These are phyloP conservation scores for Endocladia muricata DNA, from an alignment of 31 red algal species.

Conservation along the genomic window DNA sequence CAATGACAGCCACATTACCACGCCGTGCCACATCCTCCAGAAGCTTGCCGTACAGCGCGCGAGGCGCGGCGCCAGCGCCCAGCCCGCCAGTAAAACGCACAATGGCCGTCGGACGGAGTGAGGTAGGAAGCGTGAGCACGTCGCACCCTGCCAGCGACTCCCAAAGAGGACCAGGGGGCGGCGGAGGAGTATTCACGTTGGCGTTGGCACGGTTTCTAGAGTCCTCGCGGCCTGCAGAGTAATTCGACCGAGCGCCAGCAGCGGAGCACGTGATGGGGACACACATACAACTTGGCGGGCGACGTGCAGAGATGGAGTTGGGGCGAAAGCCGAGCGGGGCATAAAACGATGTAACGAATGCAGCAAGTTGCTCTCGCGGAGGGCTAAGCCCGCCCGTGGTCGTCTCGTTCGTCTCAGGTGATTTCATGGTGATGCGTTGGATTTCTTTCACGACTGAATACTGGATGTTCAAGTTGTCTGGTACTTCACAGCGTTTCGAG, in stretches of 20 bases:
- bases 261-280: not conserved
- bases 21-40: constrained; percentile 14
- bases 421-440: too few relatives aligned
- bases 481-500: too few relatives aligned
- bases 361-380: too few relatives aligned
- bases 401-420: too few relatives aligned
- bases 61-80: constrained; percentile 19
- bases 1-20: constrained; percentile 27
- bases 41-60: constrained; percentile 25
- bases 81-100: constrained; percentile 35
- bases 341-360: too few relatives aligned
- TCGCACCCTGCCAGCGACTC: constrained; percentile 10
- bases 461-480: too few relatives aligned
- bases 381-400: too few relatives aligned
- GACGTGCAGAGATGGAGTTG: too few relatives aligned
- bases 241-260: not conserved
- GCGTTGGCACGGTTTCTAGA: not conserved
- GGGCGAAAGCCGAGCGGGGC: too few relatives aligned
- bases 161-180: not conserved
- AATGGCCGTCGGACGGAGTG: constrained; percentile 12
- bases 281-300: not conserved
- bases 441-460: too few relatives aligned
- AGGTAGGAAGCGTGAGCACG: constrained; percentile 1
- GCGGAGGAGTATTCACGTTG: not conserved
- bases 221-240: not conserved